Conservation (phyloP, 2,329 filamentous ascomycete species). For the Stagonosporopsis cucurbitacearum region DNA sequence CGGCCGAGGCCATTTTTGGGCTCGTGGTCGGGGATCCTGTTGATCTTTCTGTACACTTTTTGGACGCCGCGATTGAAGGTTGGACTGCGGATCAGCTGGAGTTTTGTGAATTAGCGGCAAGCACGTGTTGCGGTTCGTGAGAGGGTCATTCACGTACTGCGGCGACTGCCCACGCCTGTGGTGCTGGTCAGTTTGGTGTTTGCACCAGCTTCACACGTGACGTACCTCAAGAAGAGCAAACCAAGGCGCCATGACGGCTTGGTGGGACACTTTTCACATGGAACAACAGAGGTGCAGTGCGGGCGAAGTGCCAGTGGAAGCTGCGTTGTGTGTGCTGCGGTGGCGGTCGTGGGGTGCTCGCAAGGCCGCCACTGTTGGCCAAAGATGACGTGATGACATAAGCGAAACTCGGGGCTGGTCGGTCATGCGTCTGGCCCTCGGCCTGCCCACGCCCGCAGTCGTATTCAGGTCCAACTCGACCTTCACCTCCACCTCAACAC, state of each 20-base stretch:
- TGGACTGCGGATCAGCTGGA: conserved; percentile 60
- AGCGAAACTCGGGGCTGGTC: too few relatives aligned
- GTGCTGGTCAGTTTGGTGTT: conserved; percentile 27
- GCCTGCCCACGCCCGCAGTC: too few relatives aligned
- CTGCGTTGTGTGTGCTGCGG: not conserved
- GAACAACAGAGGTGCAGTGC: not conserved
- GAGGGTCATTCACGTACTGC: conserved; percentile 36
- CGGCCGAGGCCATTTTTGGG: conserved; percentile 51
- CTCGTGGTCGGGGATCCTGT: conserved; percentile 53
- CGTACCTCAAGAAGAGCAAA: conserved; percentile 44
- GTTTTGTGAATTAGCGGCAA: not conserved
- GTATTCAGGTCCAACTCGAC: too few relatives aligned
- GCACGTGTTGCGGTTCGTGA: not conserved
- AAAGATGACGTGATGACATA: too few relatives aligned
- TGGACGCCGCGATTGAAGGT: conserved; percentile 62
- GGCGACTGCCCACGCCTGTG: conserved; percentile 49
- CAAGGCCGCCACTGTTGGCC: too few relatives aligned
- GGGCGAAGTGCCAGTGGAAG: not conserved
- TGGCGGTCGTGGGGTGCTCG: conserved; percentile 11
- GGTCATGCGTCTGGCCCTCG: too few relatives aligned
- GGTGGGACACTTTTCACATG: not conserved
- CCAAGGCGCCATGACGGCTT: conserved; percentile 38
- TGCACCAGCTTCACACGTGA: conserved; percentile 1
- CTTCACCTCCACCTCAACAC: too few relatives aligned
- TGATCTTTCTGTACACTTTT: conserved; percentile 56